phyloP scores from a whole-genome alignment of 306 rosid species.

The Erythrophleum fordii region DNA sequence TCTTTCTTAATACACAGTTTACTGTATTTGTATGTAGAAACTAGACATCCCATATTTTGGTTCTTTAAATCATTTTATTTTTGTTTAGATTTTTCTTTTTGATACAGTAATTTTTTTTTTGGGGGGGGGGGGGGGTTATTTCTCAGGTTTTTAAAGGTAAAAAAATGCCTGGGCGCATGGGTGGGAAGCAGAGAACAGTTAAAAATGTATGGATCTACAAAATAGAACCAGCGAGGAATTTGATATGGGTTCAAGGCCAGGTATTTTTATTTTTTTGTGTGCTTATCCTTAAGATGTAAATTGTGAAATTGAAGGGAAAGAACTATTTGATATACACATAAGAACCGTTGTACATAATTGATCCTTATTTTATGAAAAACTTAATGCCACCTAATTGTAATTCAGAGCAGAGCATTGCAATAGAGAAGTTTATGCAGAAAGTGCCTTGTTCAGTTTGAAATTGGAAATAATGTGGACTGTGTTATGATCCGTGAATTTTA shows the following conservation, averaged over 20 bases:
- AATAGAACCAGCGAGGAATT: constrained; percentile 90
- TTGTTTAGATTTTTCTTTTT: not conserved
- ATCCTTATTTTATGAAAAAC: not conserved
- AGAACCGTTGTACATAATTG: not conserved
- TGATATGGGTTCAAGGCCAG: constrained; percentile 97
- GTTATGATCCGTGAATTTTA: not conserved
- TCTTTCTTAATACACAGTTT: not conserved
- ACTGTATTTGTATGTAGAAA: constrained; percentile 27
- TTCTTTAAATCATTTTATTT: constrained; percentile 14
- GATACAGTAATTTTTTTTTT: constrained; percentile 9
- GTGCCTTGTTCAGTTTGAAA: not conserved
- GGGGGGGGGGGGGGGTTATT: too few relatives aligned
- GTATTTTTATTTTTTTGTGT: constrained; percentile 42
- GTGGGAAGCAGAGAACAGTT: constrained; percentile 87
- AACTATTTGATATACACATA: constrained; percentile 5
- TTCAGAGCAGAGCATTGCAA: not conserved
- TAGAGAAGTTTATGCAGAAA: constrained; percentile 6
- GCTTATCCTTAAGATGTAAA: constrained; percentile 21
- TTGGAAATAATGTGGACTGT: not conserved
- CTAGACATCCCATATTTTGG: not conserved
- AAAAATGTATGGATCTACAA: constrained; percentile 94
- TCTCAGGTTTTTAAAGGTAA: constrained; percentile 76
- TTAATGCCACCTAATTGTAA: constrained; percentile 19
- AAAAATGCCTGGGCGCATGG: constrained; percentile 98
- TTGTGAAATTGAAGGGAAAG: constrained; percentile 10